These are phyloP conservation scores for Pelargonium fulgidum DNA, from an alignment of 441 rosid species.

Conservation along the genomic window DNA sequence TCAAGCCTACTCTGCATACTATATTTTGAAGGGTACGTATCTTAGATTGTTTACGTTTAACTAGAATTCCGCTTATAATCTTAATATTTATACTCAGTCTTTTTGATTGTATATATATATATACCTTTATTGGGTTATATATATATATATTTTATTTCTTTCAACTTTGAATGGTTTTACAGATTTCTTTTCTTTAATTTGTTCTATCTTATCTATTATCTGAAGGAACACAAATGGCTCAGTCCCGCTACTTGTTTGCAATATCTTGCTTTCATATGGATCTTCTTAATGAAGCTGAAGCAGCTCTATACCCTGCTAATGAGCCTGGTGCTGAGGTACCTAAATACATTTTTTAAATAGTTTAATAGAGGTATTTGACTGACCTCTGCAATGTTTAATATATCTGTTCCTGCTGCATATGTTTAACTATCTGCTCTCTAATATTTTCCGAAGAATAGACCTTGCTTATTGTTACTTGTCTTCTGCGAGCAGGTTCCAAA, in stretches of 20 bases:
- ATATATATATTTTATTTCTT: constrained; percentile 3
- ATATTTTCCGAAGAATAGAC: constrained; percentile 10
- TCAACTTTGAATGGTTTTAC: not conserved
- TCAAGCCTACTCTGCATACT: constrained; percentile 86
- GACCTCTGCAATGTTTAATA: not conserved
- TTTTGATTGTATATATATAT: not conserved
- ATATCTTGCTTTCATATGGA: constrained; percentile 94
- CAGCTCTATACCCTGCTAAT: constrained; percentile 66
- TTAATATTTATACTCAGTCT: not conserved
- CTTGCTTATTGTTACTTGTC: constrained; percentile 20
- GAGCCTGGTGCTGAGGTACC: constrained; percentile 80
- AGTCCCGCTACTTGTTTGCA: constrained; percentile 96
- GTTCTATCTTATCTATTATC: constrained; percentile 21
- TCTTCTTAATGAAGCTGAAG: constrained; percentile 89
- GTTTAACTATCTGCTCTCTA: not conserved
- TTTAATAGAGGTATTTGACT: no score
- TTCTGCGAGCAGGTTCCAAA: constrained; percentile 45
- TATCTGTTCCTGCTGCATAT: not conserved
- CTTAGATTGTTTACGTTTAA: constrained; percentile 10
- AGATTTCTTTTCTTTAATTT: constrained; percentile 2
- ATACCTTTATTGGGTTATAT: no score
- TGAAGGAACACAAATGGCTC: constrained; percentile 88
- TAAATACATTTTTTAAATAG: no score
- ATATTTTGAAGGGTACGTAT: constrained; percentile 67
- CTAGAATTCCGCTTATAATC: constrained; percentile 12